Evolutionary conservation across 192 early-diverging fungal genomes (phyloP).

Genomic region (Backusella westeae): DNA sequence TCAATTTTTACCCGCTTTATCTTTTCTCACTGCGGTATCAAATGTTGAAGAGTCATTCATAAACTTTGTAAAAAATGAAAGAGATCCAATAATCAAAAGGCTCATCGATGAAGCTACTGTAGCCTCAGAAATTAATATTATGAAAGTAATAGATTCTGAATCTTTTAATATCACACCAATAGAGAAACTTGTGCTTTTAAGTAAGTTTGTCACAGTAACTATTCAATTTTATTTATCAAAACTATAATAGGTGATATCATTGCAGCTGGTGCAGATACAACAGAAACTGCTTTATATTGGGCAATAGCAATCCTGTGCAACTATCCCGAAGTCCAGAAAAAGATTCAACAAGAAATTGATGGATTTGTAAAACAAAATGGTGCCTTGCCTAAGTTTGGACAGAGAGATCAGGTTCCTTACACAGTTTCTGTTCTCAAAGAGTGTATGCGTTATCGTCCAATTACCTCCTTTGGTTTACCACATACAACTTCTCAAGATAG

Average conservation of each 20-base stretch:
- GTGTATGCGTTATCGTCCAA: not conserved
- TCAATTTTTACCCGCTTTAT: not conserved
- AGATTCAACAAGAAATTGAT: not conserved
- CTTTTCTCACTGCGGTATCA: not conserved
- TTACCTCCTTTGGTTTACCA: constrained; percentile 9
- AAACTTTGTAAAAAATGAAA: not conserved
- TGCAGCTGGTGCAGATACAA: constrained; percentile 13
- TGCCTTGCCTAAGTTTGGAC: not conserved
- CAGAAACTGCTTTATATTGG: not conserved
- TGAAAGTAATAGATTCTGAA: not conserved
- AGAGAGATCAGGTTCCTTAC: not conserved
- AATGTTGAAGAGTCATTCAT: not conserved
- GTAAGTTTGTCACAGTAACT: not conserved
- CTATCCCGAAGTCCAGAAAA: not conserved
- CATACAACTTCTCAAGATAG: not conserved
- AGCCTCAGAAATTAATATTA: not conserved
- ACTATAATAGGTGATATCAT: not conserved
- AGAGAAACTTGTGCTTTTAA: not conserved
- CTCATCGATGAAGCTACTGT: not conserved
- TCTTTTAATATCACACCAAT: not conserved
- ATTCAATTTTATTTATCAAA: too few relatives aligned
- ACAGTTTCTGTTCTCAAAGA: not conserved
- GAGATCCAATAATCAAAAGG: not conserved
- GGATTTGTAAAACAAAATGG: not conserved
- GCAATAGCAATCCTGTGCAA: not conserved